Evolutionary conservation across 495 filamentous ascomycete species (phyloP).

Genomic region (Aspergillus conjunctus): DNA sequence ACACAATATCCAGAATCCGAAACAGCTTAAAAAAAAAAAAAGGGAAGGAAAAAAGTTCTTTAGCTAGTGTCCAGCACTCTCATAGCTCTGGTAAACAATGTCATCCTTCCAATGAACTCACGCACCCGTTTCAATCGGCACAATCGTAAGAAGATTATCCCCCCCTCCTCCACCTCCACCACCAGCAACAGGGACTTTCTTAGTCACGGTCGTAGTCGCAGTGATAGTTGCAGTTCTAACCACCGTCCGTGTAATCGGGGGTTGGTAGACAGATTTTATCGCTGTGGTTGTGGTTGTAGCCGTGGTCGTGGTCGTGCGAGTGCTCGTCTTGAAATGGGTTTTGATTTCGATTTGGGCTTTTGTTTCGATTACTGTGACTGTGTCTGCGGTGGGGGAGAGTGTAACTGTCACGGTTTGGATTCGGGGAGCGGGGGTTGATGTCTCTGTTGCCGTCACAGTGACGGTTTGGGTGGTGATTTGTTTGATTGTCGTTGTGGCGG

Average conservation of each 20-base stretch:
- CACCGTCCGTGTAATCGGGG: slow-evolving; percentile 11
- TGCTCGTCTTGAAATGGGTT: not conserved
- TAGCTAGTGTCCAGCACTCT: not conserved
- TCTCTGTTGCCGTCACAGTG: not conserved
- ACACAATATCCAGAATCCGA: not conserved
- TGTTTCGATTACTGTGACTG: slow-evolving; percentile 13
- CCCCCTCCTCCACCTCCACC: not conserved
- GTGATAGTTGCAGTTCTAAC: slow-evolving; percentile 25
- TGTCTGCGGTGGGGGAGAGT: slow-evolving; percentile 6
- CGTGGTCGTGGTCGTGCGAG: not conserved
- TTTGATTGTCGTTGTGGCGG: not conserved
- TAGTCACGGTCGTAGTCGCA: not conserved
- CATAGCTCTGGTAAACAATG: too few relatives aligned
- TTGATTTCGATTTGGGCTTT: slow-evolving; percentile 1
- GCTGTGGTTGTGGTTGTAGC: too few relatives aligned
- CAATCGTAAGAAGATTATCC: not conserved
- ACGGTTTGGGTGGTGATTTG: not conserved
- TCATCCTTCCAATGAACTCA: not conserved
- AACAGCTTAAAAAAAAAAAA: slow-evolving; percentile 3
- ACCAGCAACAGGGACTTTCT: not conserved
- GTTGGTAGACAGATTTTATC: not conserved
- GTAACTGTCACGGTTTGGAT: not conserved
- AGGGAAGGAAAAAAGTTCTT: slow-evolving; percentile 6
- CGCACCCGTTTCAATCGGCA: not conserved
- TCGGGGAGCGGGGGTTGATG: not conserved